Evolutionary conservation across 768 basidiomycete genomes (phyloP), one percentile per base, ranked within the genome.

Genomic region (Xerocomellus dryophilus): DNA sequence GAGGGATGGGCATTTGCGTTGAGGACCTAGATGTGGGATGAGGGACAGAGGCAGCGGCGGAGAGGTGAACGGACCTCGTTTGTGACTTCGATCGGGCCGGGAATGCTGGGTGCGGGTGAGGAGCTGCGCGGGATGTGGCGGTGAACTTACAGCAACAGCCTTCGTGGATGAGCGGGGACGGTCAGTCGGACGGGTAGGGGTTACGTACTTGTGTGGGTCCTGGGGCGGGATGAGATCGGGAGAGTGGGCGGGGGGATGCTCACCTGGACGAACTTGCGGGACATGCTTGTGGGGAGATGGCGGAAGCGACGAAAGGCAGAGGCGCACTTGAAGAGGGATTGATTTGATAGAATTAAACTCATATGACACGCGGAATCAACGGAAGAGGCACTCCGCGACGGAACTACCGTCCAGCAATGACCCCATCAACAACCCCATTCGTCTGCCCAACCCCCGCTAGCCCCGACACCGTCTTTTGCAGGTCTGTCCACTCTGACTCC

Each of bases 1-100:
- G 86, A 83, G 0, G 93, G 93, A 62, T 90, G 91, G 0, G 97
- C 96, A 77, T 98, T 98, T 64, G 94, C 93, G 63, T 77, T 85
- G 61, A 98, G 85, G 54, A 98, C 94, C 80, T 88, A 61, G 50
- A 41, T 20, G 34, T 15, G 15, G 12, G 32, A 18, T 43, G 29
- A 45, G 50, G 32, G 18, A 25, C 20, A 20, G 41, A 15, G 56
- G 41, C 25, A 23, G 27, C 23, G 42, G 43, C 2, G 31, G 36
- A 6, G 34, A 31, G 23, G 27, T 7, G 27, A 23, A 61, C 73
- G 31, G 51, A 81, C 82, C 62, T 84, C 81, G 67, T 88, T 82
- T 20, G 82, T 66, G 51, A 85, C 74, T 64, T 85, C 83, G 59
- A 84, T 82, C 23, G 83, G 83, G 17, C 83, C 83, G 50, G 83